Evolutionary conservation across 2,329 filamentous ascomycete genomes (phyloP), one percentile per base, ranked within the genome.

Genomic region (Chaetomiaceae sp.): DNA sequence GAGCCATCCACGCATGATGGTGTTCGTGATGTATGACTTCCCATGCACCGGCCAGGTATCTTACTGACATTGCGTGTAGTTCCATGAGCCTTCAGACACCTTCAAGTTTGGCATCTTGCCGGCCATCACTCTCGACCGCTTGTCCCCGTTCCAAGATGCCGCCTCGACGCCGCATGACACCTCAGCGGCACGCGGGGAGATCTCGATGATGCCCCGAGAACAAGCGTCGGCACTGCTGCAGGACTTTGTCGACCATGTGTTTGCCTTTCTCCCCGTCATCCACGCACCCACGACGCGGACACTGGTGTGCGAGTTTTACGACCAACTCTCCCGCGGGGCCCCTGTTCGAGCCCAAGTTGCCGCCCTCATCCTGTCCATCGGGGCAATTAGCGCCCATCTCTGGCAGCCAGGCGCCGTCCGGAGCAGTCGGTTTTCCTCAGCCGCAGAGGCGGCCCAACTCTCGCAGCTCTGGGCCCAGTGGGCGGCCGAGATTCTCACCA

Each of bases 191-290:
- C 33, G 6, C 4, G 40, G 36, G 11, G 5, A 12, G 8, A 22
- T 51, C 14, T 39, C 40, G 49, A 51, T 51, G 42, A 45, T 51
- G 33, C 25, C 49, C 17, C 11, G 6, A 2, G 40, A 33, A 6
- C 22, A 45, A 19, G 40, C 49, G 3, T 11, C 25, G n/a, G 40
- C 48, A 15, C 9, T 51, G 31, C n/a, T 51, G 6, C 31, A 51
- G 17, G 49, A 51, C 49, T 51, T 39, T 25, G 22, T 51, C 33
- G 42, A 46, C 19, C 40, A 51, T 8, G 23, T 38, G 4, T 51
- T 45, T 17, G 33, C 40, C 19, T 23, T 51, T 3, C 33, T 38
- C 9, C 49, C 49, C 3, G 9, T 45, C 12, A 45, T 51, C 15
- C 49, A 51, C 15, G 40, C 40, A 7, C 22, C 49, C 15, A 33